Evolutionary conservation across 1,284 basidiomycete species (phyloP).

Genomic region (Rhodotorula sp.): DNA sequence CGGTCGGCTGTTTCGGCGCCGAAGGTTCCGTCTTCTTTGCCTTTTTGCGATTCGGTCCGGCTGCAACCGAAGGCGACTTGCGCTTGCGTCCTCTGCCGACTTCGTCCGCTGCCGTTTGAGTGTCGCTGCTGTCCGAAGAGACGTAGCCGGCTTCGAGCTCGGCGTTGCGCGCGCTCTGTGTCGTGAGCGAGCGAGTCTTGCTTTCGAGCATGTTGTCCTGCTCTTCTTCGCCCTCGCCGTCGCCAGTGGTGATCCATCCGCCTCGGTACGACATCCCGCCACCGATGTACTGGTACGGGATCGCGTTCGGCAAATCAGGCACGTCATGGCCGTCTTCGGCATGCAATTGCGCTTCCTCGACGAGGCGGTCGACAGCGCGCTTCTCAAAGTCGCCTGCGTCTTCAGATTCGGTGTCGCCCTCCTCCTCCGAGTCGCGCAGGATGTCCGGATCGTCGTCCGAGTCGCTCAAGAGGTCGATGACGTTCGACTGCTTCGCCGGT

Average conservation of each 20-base stretch:
- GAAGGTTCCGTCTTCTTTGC: not conserved
- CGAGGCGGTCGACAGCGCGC: constrained; percentile 20
- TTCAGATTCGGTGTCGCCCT: constrained; percentile 1
- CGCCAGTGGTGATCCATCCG: not conserved
- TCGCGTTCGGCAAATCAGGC: not conserved
- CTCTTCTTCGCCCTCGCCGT: constrained; percentile 3
- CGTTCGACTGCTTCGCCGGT: constrained; percentile 1
- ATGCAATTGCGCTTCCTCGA: not conserved
- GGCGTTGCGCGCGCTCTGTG: not conserved
- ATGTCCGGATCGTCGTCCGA: constrained; percentile 7
- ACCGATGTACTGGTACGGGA: not conserved
- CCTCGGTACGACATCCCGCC: not conserved
- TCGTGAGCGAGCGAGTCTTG: not conserved
- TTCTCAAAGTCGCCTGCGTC: constrained; percentile 13
- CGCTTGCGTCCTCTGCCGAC: not conserved
- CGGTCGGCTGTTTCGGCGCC: not conserved
- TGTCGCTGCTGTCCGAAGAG: not conserved
- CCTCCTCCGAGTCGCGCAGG: constrained; percentile 14
- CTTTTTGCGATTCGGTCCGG: not conserved
- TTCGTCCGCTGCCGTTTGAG: too few species aligned
- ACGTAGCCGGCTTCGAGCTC: not conserved
- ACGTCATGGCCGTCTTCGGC: constrained; percentile 5
- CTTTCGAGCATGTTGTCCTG: not conserved
- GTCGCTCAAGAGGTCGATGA: constrained; percentile 9
- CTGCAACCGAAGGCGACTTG: not conserved